These are phyloP conservation scores for Talaromyces amestolkiae DNA, from an alignment of 2,329 filamentous ascomycete genomes.

Conservation along the genomic window DNA sequence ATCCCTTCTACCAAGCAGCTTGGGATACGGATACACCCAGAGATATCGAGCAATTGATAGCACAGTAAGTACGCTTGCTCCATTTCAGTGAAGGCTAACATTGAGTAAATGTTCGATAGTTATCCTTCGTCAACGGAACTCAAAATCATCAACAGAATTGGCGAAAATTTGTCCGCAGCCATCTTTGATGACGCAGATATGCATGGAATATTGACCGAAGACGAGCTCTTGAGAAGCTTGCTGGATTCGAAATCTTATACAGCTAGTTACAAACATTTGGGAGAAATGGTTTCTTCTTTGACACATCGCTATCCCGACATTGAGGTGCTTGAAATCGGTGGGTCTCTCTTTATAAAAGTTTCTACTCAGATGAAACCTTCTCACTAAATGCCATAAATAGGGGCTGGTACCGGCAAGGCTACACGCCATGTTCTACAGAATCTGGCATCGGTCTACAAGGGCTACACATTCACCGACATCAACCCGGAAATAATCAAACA, in stretches of 20 bases:
- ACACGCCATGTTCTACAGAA: conserved; percentile 36
- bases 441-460: conserved; percentile 22
- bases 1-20: neutral
- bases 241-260: conserved; percentile 21
- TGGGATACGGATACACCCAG: neutral
- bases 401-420: conserved; percentile 47
- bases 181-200: neutral
- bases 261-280: neutral
- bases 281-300: neutral
- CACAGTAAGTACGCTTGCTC: neutral
- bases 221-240: conserved; percentile 36
- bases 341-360: too few species aligned
- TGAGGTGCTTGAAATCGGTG: conserved; percentile 41
- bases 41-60: neutral
- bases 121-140: neutral
- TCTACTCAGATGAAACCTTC: too few species aligned
- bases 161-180: neutral
- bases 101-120: neutral
- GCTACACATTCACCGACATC: conserved; percentile 26
- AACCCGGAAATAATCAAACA: conserved; percentile 21
- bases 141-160: neutral
- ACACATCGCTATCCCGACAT: conserved; percentile 42
- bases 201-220: neutral
- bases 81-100: neutral
- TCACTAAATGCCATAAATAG: conserved; percentile 19